Evolutionary conservation across 768 basidiomycete species (phyloP), one percentile per base, ranked within the genome.

Genomic region (Mycena olivaceomarginata): DNA sequence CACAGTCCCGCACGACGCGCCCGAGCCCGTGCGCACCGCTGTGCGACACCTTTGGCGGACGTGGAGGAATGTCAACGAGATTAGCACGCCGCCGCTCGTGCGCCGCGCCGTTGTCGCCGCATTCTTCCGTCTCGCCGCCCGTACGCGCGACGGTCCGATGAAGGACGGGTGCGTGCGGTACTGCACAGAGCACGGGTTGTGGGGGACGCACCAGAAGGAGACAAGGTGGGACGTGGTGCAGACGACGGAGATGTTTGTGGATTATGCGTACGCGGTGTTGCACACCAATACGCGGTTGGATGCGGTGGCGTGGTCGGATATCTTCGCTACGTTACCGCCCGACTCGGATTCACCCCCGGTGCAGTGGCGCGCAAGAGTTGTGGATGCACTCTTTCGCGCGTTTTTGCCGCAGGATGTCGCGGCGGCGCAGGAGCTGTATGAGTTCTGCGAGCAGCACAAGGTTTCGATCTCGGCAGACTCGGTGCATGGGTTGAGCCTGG

Each of bases 101-200:
- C 81, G 85, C n/a, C 87, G 86, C 25, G 84, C 85, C 10, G 82
- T 91, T 46, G 77, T 86, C 6, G 82, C 86, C 8, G 82, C 89
- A 1, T 91, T 93, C 79, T 82, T 93, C 41, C 89, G 85, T 59
- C 80, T 92, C 43, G 86, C 91, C 10, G 86, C 82, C 18, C 74
- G 81, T n/a, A 82, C 88, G 8, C 79, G 76, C 7, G 90, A 92
- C 69, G 79, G 70, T 0, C 75, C 82, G 11, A 78, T 93, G 13
- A 82, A 85, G 45, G 81, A 84, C 7, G 85, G 79, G 4, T 91
- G 89, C 74, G 81, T 80, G 60, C 83, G 79, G 13, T 86, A 87
- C 66, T 86, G 82, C 75, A 67, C 77, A 20, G 46, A 73, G n/a
- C 80, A 82, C 40, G 75, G 68, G n/a, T 77, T 89, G 37, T 86